Percentiles rank a stretch among this genome's conserved stretches.
Conservation (phyloP, 164 flowering plant species). For the Liriodendron chinense region DNA sequence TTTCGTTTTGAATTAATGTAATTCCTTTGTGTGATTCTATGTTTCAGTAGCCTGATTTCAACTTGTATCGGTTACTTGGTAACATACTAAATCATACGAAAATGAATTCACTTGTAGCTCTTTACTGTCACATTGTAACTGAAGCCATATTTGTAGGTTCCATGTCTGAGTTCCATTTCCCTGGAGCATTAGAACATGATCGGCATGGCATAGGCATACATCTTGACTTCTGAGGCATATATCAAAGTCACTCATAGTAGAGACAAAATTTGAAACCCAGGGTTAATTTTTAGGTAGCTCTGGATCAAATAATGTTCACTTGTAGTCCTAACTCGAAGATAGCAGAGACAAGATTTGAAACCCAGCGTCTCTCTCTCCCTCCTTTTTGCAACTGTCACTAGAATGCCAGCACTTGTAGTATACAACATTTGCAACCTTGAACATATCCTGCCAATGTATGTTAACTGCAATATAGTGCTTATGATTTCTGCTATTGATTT, state of each 20-base stretch:
- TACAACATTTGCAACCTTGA: neutral
- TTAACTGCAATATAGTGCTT: neutral
- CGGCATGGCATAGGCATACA: no score
- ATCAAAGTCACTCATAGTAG: no score
- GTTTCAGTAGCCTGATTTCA: neutral
- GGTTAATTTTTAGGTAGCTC: no score
- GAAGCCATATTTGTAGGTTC: neutral
- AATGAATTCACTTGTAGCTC: neutral
- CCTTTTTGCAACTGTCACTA: no score
- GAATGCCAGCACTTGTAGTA: neutral
- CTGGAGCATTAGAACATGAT: neutral
- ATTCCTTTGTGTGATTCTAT: neutral
- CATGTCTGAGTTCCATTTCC: neutral
- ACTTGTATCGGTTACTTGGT: neutral
- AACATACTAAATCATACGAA: neutral
- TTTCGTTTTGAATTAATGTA: no score
- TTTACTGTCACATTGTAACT: neutral
- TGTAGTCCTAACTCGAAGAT: no score
- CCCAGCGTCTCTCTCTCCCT: no score
- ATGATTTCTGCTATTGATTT: neutral
- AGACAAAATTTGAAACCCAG: no score
- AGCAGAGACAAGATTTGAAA: no score
- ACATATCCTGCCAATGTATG: neutral
- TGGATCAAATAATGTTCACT: no score
- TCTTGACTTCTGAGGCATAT: no score